Base-by-base conservation (phyloP, 116 monocot genomes). In the Phalaenopsis hybrid region DNA sequence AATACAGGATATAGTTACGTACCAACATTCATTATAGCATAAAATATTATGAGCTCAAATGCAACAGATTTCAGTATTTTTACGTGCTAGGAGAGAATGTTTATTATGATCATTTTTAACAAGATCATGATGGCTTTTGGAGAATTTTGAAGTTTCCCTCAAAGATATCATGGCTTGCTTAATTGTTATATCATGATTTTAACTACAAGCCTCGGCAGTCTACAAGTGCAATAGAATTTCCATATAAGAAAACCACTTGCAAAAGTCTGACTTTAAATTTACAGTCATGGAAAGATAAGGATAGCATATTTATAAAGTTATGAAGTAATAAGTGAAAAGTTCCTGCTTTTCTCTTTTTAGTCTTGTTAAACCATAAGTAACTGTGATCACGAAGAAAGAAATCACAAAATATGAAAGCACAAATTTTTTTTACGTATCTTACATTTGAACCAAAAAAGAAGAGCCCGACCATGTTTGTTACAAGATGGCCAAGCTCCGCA, bases 381-480 rank as follows among this genome's bases (percentile, higher is more conserved):
- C 55, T 55, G 55, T 55, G 55, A 55, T 55, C 55, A 55, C 63
- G 6, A 9, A 63, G 21, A 63, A 21, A 34, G 12, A 70, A 70
- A 33, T 70, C 15, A n/a, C 17, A 45, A 45, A 21, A n/a, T n/a
- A 44, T 5, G 12, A n/a, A 43, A 76, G 4, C 11, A 44, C 1
- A 34, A 25, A 4, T 3, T 1, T 8, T 46, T 31, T 17, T 74
- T 65, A 61, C 44, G 69, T 25, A 85, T 21, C 92, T 85, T 93
- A 98, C 98, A 86, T 46, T 93, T 80, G 57, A 76, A 48, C 98
- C 95, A 74, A 95, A 98, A 85, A 95, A 92, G 83, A 90, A 98
- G 46, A 98, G 92, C 58, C 93, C 93, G 73, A 98, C 82, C 98
- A 98, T 95, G 82, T 98, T 98, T 76, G 86, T 78, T 44, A 93